Percentiles rank a stretch among this genome's conserved stretches.
Evolutionary conservation across 768 basidiomycete genomes (phyloP).

Genomic region (Suillus fuscotomentosus): DNA sequence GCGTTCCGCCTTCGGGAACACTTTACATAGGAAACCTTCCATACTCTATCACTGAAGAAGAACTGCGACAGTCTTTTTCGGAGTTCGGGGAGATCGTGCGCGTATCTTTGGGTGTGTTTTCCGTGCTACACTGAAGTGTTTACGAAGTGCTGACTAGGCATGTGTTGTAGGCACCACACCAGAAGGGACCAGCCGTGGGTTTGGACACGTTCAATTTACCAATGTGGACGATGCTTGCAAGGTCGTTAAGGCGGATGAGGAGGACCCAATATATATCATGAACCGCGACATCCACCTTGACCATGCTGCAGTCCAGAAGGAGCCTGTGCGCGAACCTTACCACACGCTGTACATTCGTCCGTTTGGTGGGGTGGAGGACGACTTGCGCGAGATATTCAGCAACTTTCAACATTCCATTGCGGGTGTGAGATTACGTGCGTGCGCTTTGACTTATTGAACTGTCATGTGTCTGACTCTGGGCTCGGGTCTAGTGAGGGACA

Average conservation of each 20-base stretch:
- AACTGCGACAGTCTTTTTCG: constrained; percentile 41
- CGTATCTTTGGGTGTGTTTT: constrained; percentile 40
- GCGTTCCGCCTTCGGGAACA: constrained; percentile 30
- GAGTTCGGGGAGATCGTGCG: constrained; percentile 41
- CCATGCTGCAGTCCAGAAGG: constrained; percentile 29
- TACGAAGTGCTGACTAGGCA: neutral
- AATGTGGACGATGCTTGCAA: constrained; percentile 34
- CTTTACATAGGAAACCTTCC: constrained; percentile 57
- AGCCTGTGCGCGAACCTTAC: constrained; percentile 15
- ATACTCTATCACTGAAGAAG: constrained; percentile 39
- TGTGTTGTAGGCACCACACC: constrained; percentile 19
- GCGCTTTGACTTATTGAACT: constrained; percentile 11
- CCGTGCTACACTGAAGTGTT: neutral
- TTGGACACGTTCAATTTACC: constrained; percentile 45
- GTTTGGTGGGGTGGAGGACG: constrained; percentile 26
- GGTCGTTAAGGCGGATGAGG: constrained; percentile 32
- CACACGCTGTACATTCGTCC: constrained; percentile 30
- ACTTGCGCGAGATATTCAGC: constrained; percentile 27
- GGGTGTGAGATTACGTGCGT: constrained; percentile 33
- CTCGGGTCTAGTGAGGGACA: constrained; percentile 29
- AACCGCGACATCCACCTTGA: constrained; percentile 45
- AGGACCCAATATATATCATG: constrained; percentile 48
- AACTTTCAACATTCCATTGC: constrained; percentile 10
- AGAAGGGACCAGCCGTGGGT: constrained; percentile 41
- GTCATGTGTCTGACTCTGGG: neutral